phyloP scores from a whole-genome alignment of 1,284 basidiomycete genomes.

The Cryptococcus depauperatus region DNA sequence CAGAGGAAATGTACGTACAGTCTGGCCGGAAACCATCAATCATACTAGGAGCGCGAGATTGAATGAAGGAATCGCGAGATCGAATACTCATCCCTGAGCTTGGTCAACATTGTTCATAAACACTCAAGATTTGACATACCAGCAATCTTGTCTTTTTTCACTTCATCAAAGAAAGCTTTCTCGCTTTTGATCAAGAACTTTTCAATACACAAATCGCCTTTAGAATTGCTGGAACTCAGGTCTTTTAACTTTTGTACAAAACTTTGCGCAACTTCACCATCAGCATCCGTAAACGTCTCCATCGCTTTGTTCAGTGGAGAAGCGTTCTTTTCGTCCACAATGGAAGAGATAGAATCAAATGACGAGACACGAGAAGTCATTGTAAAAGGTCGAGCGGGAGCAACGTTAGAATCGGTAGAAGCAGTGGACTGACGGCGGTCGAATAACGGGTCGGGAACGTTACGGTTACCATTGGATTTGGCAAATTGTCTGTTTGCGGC shows the following conservation, averaged over 20 bases:
- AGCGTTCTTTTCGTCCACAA: slow-evolving; percentile 78
- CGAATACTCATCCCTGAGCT: slow-evolving; percentile 38
- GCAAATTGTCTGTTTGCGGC: slow-evolving; percentile 73
- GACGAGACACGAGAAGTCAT: slow-evolving; percentile 69
- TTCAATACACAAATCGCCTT: slow-evolving; percentile 82
- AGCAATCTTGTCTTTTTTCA: slow-evolving; percentile 70
- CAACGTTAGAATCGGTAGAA: slow-evolving; percentile 22
- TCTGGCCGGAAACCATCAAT: slow-evolving; percentile 63
- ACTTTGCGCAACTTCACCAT: slow-evolving; percentile 78
- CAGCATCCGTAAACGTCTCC: slow-evolving; percentile 83
- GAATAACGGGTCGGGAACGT: slow-evolving; percentile 66
- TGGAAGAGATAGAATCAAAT: slow-evolving; percentile 76
- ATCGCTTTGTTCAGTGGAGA: slow-evolving; percentile 88
- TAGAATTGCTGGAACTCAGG: slow-evolving; percentile 76
- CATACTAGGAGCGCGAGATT: slow-evolving; percentile 50
- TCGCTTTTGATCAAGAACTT: slow-evolving; percentile 82
- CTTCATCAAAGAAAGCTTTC: slow-evolving; percentile 82
- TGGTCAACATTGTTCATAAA: not conserved
- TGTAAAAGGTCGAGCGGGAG: slow-evolving; percentile 65
- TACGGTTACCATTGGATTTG: slow-evolving; percentile 61
- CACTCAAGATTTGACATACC: slow-evolving; percentile 14
- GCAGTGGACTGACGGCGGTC: slow-evolving; percentile 46
- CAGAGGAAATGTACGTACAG: slow-evolving; percentile 50
- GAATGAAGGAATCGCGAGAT: slow-evolving; percentile 62
- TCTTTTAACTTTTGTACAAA: slow-evolving; percentile 76